Evolutionary conservation across 202 grass and related monocot species (phyloP), one percentile per base, ranked within the genome.

Genomic region (Hordeum pubiflorum): DNA sequence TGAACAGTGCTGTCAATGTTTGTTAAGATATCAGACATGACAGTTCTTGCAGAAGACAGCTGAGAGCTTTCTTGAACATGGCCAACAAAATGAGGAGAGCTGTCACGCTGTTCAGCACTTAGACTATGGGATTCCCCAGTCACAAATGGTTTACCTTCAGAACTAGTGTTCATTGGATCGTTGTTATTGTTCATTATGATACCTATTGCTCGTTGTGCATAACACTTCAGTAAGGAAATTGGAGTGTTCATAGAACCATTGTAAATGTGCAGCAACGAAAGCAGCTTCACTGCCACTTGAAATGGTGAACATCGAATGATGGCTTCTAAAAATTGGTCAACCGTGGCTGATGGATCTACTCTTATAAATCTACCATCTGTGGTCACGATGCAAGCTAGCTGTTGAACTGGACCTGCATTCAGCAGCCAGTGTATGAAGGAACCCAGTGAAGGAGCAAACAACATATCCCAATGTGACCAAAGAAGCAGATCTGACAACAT

Each of bases 401-500:
- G 74, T 85, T 82, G 86, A 89, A 81, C 68, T 69, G 65, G 86
- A 20, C 76, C 86, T 21, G 85, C 82, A 80, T 79, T 86, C 72
- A 94, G 76, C 81, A 94, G 77, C 95, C 95, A 98, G 27, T 88
- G 82, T 59, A 93, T 55, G 66, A 98, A 91, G 23, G 92, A 85
- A 21, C 95, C 95, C 63, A 93, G 83, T 71, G 92, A 91, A 56
- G 92, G 92, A 77, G 88, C 88, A 93, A 87, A 98, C 52, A 90
- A 60, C 66, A 85, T 44, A 84, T 98, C 88, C 95, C 95, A 98
- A 61, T 98, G 92, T 13, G 92, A 94, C 89, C 91, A 98, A 69
- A 84, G 78, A 68, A 85, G 77, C 83, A 98, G 76, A 91, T 98
- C 95, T 71, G 95, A 98, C 59, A 98, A 76, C 92, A 98, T 91